These are phyloP conservation scores for Plantago elongata DNA, from an alignment of 257 asterid species.

Conservation along the genomic window DNA sequence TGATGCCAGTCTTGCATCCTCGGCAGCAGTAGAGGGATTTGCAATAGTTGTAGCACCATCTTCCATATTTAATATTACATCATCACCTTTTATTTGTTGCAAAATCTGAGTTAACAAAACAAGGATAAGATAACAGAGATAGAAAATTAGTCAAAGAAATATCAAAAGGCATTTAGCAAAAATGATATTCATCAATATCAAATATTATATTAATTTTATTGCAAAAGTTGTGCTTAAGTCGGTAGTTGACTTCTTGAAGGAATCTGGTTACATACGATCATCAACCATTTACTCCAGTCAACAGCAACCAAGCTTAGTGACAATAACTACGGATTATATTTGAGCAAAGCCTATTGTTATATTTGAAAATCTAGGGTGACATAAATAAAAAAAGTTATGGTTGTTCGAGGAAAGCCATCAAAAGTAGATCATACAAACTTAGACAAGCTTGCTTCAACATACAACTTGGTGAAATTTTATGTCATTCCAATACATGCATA, in stretches of 20 bases:
- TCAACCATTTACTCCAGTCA: no score
- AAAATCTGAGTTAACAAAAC: slow-evolving; percentile 48
- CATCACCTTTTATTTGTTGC: slow-evolving; percentile 88
- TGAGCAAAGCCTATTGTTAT: no score
- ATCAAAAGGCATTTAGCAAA: background rate
- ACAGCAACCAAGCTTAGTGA: no score
- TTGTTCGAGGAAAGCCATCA: background rate
- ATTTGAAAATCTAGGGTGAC: no score
- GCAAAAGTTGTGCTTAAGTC: background rate
- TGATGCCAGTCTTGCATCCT: slow-evolving; percentile 97
- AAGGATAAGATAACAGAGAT: slow-evolving; percentile 11
- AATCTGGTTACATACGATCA: no score
- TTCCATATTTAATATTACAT: slow-evolving; percentile 62
- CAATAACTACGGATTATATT: no score
- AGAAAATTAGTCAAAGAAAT: slow-evolving; percentile 2
- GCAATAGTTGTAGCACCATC: slow-evolving; percentile 72
- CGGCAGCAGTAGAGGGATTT: slow-evolving; percentile 93
- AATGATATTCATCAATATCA: background rate
- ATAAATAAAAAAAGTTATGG: no score
- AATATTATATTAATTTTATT: background rate
- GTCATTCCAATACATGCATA: background rate
- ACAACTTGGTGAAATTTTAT: background rate
- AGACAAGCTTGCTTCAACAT: background rate
- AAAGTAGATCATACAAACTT: background rate
- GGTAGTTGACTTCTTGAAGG: no score